Evolutionary conservation across 2,329 filamentous ascomycete genomes (phyloP).

Genomic region (Tolypocladium cylindrosporum): DNA sequence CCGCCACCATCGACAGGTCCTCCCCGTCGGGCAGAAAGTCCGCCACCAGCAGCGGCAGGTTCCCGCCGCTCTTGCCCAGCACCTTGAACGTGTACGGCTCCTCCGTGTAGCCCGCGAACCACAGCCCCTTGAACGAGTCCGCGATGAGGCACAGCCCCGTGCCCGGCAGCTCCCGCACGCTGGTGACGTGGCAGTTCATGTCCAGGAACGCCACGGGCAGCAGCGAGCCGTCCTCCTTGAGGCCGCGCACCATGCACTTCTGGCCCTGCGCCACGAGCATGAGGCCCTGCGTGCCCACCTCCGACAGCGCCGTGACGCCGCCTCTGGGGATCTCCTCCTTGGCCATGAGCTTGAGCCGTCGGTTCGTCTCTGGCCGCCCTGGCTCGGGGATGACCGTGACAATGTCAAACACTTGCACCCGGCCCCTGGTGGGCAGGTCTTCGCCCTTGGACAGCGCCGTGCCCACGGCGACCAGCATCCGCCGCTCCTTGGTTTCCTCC

Average conservation of each 20-base stretch:
- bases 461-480: constrained; percentile 72
- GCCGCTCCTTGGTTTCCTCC: constrained; percentile 79
- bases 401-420: constrained; percentile 84
- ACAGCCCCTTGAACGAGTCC: constrained; percentile 86
- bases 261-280: constrained; percentile 88
- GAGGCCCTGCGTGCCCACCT: constrained; percentile 78
- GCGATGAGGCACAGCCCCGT: constrained; percentile 82
- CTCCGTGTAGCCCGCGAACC: constrained; percentile 94
- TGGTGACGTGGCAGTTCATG: constrained; percentile 86
- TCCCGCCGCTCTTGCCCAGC: constrained; percentile 76
- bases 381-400: constrained; percentile 87
- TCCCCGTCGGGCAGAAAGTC: constrained; percentile 84
- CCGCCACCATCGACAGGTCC: constrained; percentile 71
- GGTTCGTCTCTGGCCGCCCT: constrained; percentile 73
- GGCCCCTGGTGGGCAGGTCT: constrained; percentile 75
- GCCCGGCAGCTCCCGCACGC: constrained; percentile 71
- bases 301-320: constrained; percentile 76
- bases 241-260: constrained; percentile 91
- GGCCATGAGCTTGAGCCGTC: constrained; percentile 73
- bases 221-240: constrained; percentile 90
- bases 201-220: constrained; percentile 96
- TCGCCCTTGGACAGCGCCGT: constrained; percentile 83
- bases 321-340: constrained; percentile 88
- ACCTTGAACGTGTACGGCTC: constrained; percentile 94
- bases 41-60: constrained; percentile 67